A percentile compares a stretch with the other conserved stretches of the same genome.
Evolutionary conservation across 495 filamentous ascomycete species (phyloP).

Genomic region (Lophium mytilinum): DNA sequence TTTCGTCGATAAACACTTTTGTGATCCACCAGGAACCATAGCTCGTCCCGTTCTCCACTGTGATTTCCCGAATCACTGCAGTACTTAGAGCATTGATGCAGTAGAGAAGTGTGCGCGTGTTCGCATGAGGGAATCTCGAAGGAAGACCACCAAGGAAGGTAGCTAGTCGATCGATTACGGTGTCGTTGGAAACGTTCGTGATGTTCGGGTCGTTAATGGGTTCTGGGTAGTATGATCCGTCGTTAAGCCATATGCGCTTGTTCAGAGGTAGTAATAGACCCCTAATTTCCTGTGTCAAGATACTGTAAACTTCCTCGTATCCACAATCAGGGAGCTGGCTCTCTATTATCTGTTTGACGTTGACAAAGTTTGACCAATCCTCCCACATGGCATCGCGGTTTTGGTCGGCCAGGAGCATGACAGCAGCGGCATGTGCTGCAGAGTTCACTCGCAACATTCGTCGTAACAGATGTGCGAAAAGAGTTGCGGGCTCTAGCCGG

Average conservation of each 20-base stretch:
- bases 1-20: constrained; percentile 96
- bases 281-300: constrained; percentile 67
- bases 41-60: constrained; percentile 70
- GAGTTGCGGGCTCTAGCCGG: constrained; percentile 76
- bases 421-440: constrained; percentile 75
- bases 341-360: constrained; percentile 48
- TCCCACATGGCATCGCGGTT: constrained; percentile 86
- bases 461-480: constrained; percentile 78
- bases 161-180: constrained; percentile 76
- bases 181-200: constrained; percentile 36
- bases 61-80: constrained; percentile 68
- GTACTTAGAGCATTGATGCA: constrained; percentile 61
- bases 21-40: constrained; percentile 97
- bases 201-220: constrained; percentile 41
- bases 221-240: constrained; percentile 44
- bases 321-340: constrained; percentile 47
- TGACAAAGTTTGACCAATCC: constrained; percentile 78
- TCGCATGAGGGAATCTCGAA: constrained; percentile 61
- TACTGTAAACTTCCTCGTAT: constrained; percentile 58
- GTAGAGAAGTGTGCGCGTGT: constrained; percentile 56
- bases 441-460: constrained; percentile 85
- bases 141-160: constrained; percentile 71
- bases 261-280: constrained; percentile 58
- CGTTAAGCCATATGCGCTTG: constrained; percentile 47
- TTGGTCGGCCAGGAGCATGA: constrained; percentile 61